Conservation (phyloP, 805 yeast species). For the Candida loeiensis region DNA sequence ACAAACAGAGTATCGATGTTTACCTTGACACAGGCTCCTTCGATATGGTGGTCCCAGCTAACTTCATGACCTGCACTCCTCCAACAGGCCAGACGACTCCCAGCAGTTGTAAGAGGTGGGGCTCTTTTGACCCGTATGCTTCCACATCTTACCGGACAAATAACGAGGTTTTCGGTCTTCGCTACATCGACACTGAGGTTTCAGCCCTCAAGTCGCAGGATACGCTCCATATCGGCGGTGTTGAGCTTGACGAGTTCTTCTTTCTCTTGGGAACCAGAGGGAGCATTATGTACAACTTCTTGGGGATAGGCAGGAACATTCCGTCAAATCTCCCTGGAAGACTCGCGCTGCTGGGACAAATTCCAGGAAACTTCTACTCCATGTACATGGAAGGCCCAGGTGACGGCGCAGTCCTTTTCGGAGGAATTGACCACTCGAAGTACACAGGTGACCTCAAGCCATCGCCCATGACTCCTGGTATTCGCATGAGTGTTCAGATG, state of each 20-base stretch:
- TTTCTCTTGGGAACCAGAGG: slow-evolving; percentile 9
- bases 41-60: background rate
- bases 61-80: background rate
- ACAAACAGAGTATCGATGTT: background rate
- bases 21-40: slow-evolving; percentile 1
- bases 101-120: slow-evolving; percentile 2
- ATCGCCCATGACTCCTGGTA: background rate
- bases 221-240: slow-evolving; percentile 6
- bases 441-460: slow-evolving; percentile 17
- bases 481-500: background rate
- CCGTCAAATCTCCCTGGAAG: slow-evolving; percentile 65
- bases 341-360: slow-evolving; percentile 55
- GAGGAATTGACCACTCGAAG: slow-evolving; percentile 31
- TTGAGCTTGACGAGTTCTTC: slow-evolving; percentile 2
- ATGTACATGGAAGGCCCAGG: slow-evolving; percentile 49
- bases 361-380: slow-evolving; percentile 55
- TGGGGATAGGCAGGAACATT: slow-evolving; percentile 12
- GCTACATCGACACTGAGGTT: slow-evolving; percentile 1
- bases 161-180: background rate
- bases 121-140: slow-evolving; percentile 7
- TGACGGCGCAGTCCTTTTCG: slow-evolving; percentile 43
- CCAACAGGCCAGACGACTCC: no score
- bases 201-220: slow-evolving; percentile 8
- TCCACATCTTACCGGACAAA: slow-evolving; percentile 9
- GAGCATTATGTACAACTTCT: background rate